phyloP scores from a whole-genome alignment of 345 rosid species.

The Leavenworthia alabamica region DNA sequence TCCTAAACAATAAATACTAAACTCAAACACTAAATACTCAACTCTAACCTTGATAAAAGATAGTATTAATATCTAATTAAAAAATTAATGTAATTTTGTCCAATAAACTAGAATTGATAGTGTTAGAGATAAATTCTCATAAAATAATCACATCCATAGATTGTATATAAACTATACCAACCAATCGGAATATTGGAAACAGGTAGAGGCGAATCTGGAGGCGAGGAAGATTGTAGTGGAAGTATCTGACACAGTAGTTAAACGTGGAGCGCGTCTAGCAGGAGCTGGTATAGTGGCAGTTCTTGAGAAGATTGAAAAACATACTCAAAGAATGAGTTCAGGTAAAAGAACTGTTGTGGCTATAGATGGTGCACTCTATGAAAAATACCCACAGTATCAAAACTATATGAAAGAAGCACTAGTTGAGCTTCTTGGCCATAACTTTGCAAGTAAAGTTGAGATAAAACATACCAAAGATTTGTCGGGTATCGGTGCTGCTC shows the following conservation, averaged over 20 bases:
- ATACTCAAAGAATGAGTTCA: conserved; percentile 44
- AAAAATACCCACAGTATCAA: conserved; percentile 62
- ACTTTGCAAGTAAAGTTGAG: conserved; percentile 42
- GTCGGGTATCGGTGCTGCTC: conserved; percentile 87
- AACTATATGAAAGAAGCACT: conserved; percentile 55
- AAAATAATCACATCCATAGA: not conserved
- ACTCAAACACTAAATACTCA: no score
- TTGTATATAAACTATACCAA: not conserved
- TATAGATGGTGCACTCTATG: conserved; percentile 77
- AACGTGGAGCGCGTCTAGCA: conserved; percentile 70
- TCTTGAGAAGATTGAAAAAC: conserved; percentile 69
- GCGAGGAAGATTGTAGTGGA: conserved; percentile 47
- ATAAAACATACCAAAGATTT: conserved; percentile 76
- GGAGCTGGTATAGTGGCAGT: conserved; percentile 90
- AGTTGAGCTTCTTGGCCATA: conserved; percentile 54
- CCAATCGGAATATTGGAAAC: not conserved
- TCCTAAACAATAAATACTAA: no score
- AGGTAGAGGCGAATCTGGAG: conserved; percentile 48
- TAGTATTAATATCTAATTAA: no score
- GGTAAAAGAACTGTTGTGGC: conserved; percentile 71
- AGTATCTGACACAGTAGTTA: conserved; percentile 59
- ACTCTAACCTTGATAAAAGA: no score
- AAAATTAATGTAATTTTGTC: no score
- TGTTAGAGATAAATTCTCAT: no score
- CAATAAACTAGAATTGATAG: no score